Conservation (phyloP, 2,329 filamentous ascomycete genomes). For the Ophiostoma sp. region DNA sequence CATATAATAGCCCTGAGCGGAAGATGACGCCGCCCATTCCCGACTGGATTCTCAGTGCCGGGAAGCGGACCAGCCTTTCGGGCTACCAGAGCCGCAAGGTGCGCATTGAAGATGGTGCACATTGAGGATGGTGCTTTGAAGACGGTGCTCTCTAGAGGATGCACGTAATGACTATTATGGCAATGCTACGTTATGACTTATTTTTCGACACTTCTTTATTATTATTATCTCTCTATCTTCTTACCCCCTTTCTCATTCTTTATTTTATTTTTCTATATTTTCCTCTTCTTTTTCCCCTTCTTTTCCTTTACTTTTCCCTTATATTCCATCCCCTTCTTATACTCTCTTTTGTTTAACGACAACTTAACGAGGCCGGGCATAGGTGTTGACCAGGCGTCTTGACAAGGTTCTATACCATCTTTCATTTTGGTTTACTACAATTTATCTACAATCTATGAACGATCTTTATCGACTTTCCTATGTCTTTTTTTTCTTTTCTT, state of each 20-base stretch:
- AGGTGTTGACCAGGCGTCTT: neutral
- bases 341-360: neutral
- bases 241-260: neutral
- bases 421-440: neutral
- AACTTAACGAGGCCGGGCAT: neutral
- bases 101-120: slow-evolving; percentile 18
- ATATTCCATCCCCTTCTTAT: neutral
- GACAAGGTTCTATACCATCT: neutral
- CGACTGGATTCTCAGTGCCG: slow-evolving; percentile 54
- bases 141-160: slow-evolving; percentile 6
- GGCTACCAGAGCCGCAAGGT: slow-evolving; percentile 41
- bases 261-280: neutral
- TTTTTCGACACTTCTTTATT: neutral
- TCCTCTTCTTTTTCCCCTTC: neutral
- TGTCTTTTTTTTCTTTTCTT: neutral
- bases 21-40: slow-evolving; percentile 57
- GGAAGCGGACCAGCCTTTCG: slow-evolving; percentile 46
- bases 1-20: slow-evolving; percentile 36
- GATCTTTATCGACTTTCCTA: neutral
- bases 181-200: neutral
- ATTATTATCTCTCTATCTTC: neutral
- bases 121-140: slow-evolving; percentile 19
- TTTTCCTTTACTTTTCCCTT: neutral
- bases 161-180: neutral
- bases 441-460: neutral